phyloP scores from a whole-genome alignment of 305 asterid genomes.

The Fraxinus albicans region DNA sequence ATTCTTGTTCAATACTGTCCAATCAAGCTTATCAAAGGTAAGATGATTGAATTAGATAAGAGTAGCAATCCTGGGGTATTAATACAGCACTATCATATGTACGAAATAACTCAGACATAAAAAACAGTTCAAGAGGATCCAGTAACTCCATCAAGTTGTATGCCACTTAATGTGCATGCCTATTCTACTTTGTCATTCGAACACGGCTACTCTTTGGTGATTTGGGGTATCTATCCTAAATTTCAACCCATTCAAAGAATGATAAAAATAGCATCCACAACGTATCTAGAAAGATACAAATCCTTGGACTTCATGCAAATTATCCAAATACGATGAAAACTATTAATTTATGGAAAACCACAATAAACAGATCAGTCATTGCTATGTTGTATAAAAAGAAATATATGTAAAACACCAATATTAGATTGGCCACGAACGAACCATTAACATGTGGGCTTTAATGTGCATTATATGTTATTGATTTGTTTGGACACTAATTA shows the following conservation, averaged over 20 bases:
- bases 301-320: not conserved
- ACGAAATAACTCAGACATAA: not conserved
- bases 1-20: not conserved
- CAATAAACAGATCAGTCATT: not conserved
- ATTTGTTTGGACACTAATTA: constrained; percentile 10
- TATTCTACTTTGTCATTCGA: not conserved
- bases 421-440: not conserved
- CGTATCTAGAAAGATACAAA: not conserved
- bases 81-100: not conserved
- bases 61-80: not conserved
- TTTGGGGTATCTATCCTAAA: not conserved
- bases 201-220: not conserved
- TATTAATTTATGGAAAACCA: not conserved
- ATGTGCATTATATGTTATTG: constrained; percentile 6
- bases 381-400: not conserved
- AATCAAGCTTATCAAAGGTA: not conserved
- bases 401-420: not conserved
- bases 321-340: not conserved
- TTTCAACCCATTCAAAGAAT: not conserved
- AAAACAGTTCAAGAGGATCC: not conserved
- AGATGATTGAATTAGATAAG: not conserved
- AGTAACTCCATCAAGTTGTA: not conserved
- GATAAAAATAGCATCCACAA: not conserved
- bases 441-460: not conserved
- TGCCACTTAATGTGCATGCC: not conserved